Conservation (phyloP, 129 eudicot species). For the Flaveria trinervia region DNA sequence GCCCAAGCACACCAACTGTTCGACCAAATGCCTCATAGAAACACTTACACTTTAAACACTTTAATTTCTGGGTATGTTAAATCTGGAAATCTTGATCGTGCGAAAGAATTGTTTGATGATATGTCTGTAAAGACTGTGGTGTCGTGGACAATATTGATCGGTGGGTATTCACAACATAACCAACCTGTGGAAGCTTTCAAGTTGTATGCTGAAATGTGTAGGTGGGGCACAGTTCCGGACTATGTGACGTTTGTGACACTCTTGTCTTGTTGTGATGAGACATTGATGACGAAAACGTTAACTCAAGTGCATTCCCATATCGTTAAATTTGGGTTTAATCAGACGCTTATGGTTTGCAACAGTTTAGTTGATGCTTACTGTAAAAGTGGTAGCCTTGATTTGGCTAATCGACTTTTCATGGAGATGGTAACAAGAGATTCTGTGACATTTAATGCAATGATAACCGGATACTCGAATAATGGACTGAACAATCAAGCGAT, state of each 20-base stretch:
- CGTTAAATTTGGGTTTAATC: conserved; percentile 51
- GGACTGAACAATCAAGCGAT: conserved; percentile 51
- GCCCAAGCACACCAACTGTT: conserved; percentile 64
- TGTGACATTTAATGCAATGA: conserved; percentile 68
- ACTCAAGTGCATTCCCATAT: conserved; percentile 76
- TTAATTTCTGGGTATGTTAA: conserved; percentile 66
- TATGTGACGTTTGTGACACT: conserved; percentile 68
- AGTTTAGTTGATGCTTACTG: conserved; percentile 86
- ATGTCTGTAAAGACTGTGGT: conserved; percentile 50
- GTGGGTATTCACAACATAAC: conserved; percentile 59
- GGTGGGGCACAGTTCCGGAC: conserved; percentile 61
- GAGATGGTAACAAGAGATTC: conserved; percentile 62
- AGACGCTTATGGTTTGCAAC: conserved; percentile 56
- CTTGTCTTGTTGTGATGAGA: conserved; percentile 66
- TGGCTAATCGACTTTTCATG: conserved; percentile 46
- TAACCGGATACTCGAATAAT: conserved; percentile 54
- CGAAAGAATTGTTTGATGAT: conserved; percentile 58
- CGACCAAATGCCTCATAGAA: conserved; percentile 64
- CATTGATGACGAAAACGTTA: conserved; percentile 26
- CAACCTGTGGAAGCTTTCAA: conserved; percentile 52
- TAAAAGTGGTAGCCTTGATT: conserved; percentile 51
- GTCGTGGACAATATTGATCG: conserved; percentile 86
- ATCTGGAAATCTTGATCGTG: conserved; percentile 49
- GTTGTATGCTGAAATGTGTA: conserved; percentile 64
- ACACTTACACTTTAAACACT: conserved; percentile 51